Evolutionary conservation across 1,139 yeast genomes (phyloP), one percentile per base, ranked within the genome.

Genomic region (Suhomyces guaymorum): DNA sequence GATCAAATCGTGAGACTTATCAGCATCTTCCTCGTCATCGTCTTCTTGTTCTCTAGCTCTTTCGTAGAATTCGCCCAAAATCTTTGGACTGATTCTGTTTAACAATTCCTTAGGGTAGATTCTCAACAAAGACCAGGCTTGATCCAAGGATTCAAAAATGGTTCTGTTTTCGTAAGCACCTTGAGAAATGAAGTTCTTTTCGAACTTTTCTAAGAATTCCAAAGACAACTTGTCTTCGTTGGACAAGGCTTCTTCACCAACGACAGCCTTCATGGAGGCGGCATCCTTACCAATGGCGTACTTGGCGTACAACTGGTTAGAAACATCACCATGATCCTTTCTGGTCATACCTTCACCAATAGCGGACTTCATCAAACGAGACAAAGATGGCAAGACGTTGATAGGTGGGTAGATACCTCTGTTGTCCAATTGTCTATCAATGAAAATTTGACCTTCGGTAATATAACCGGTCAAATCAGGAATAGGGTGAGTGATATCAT

Each of bases 201-300:
- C 99, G 56, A 92, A 92, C 72, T 92, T 92, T 62, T 94, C 98
- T 70, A 92, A 80, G 63, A 92, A 92, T 71, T 92, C 99, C 57
- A 92, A 77, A 2, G 98, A 92, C 49, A 92, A 78, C 70, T 92
- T 94, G 70, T 92, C 99, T 69, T 92, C 99, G 49, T 88, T 87
- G 23, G 97, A 89, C 57, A 92, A 76, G 25, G 99, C 98, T 68
- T 92, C 99, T 68, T 92, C 99, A 79, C 99, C 99, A 53, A 92
- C 99, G 49, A 92, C 99, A n/a, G 98, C 96, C 73, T 92, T 92
- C 99, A 92, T 92, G 52, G 98, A 97, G 33, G 98, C 98, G 20
- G 98, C 99, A 69, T 92, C 99, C 70, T 90, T 86, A 75, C 99
- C 99, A 71, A 92, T 94, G 49, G 99, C 99, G 62, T 92, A 92